These are phyloP conservation scores for Gentiana straminea DNA, from an alignment of 257 asterid species.

Conservation along the genomic window DNA sequence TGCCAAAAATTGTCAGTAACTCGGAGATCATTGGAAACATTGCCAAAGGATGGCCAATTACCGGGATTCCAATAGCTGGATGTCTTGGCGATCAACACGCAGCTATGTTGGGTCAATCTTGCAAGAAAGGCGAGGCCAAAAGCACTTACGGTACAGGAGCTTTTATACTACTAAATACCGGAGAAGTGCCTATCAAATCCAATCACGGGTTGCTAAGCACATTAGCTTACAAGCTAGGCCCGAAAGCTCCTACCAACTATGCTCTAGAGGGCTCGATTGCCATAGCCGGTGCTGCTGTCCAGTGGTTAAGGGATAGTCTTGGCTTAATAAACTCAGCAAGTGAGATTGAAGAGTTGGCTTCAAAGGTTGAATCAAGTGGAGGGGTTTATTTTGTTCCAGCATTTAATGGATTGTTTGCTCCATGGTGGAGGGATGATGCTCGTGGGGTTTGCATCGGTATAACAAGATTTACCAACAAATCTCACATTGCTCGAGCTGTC, in stretches of 20 bases:
- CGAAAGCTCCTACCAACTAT: slow-evolving; percentile 65
- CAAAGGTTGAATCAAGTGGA: slow-evolving; percentile 56
- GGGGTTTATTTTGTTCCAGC: slow-evolving; percentile 98
- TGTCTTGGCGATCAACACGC: slow-evolving; percentile 98
- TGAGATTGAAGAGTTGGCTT: slow-evolving; percentile 86
- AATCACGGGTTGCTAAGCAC: slow-evolving; percentile 78
- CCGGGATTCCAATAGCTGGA: slow-evolving; percentile 76
- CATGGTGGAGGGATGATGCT: slow-evolving; percentile 99
- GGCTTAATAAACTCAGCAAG: slow-evolving; percentile 68
- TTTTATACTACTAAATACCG: slow-evolving; percentile 76
- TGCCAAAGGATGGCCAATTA: slow-evolving; percentile 61
- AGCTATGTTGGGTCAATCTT: slow-evolving; percentile 92
- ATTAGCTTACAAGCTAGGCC: slow-evolving; percentile 79
- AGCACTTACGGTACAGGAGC: slow-evolving; percentile 96
- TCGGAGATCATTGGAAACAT: slow-evolving; percentile 69
- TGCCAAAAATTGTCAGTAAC: slow-evolving; percentile 71
- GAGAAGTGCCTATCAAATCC: slow-evolving; percentile 50
- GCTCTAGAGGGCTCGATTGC: slow-evolving; percentile 98
- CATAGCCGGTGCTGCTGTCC: slow-evolving; percentile 97
- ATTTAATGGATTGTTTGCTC: slow-evolving; percentile 89
- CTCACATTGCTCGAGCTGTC: slow-evolving; percentile 90
- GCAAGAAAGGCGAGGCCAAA: slow-evolving; percentile 80
- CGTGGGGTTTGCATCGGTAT: slow-evolving; percentile 85
- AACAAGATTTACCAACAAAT: slow-evolving; percentile 83
- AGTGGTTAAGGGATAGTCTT: slow-evolving; percentile 93